Evolutionary conservation across 148 eudicot genomes (phyloP).

Genomic region (Spergularia bocconei): DNA sequence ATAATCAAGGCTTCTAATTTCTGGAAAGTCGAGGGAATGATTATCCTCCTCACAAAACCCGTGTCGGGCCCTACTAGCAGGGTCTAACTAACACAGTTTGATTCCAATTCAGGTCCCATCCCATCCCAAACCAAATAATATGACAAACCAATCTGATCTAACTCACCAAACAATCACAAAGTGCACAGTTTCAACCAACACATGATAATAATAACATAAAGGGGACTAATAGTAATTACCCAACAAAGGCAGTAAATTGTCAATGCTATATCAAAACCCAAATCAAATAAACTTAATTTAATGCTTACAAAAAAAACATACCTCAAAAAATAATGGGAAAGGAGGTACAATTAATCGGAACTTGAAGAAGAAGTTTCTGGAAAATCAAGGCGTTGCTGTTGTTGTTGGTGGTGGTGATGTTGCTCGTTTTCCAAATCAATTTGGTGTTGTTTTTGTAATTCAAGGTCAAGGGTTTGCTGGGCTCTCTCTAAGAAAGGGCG

Average conservation of each 20-base stretch:
- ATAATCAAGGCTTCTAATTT: too few relatives aligned
- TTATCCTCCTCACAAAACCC: too few relatives aligned
- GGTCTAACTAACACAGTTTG: too few relatives aligned
- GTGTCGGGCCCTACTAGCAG: too few relatives aligned
- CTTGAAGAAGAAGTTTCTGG: conserved; percentile 15
- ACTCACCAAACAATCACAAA: not conserved
- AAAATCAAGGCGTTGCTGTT: conserved; percentile 18
- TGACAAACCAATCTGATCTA: not conserved
- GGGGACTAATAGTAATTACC: too few relatives aligned
- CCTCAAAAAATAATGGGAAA: not conserved
- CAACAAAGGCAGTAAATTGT: too few relatives aligned
- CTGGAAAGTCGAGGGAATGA: too few relatives aligned
- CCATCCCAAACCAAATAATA: too few relatives aligned
- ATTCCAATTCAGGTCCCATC: too few relatives aligned
- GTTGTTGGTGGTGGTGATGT: not conserved
- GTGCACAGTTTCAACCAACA: not conserved
- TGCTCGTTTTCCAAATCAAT: not conserved
- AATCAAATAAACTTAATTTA: not conserved
- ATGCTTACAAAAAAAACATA: not conserved
- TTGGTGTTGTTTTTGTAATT: not conserved
- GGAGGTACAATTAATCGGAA: not conserved
- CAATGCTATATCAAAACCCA: not conserved
- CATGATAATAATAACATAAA: not conserved
- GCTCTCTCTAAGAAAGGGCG: conserved; percentile 64
- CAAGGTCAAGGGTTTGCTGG: conserved; percentile 29